Evolutionary conservation across 768 basidiomycete species (phyloP).

Genomic region (Auriscalpium orientale): DNA sequence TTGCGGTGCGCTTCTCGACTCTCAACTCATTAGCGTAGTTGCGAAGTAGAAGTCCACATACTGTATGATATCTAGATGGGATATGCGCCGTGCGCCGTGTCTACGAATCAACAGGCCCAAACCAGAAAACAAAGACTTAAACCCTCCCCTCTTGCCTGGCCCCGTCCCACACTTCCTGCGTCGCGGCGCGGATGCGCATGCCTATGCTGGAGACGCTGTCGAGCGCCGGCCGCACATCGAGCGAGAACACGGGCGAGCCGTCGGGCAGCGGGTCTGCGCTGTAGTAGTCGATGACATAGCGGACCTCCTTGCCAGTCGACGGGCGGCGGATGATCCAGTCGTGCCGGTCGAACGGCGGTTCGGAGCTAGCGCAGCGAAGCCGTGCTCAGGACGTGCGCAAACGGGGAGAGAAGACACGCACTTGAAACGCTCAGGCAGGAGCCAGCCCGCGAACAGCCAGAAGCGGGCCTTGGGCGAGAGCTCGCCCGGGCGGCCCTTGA

Average conservation of each 20-base stretch:
- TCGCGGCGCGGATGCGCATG: constrained; percentile 35
- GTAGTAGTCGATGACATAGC: constrained; percentile 99
- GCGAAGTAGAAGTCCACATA: too few relatives aligned
- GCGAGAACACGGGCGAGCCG: constrained; percentile 89
- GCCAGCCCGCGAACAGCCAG: constrained; percentile 79
- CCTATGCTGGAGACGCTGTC: constrained; percentile 75
- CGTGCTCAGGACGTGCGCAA: not conserved
- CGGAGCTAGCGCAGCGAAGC: constrained; percentile 60
- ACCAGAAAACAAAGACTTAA: not conserved
- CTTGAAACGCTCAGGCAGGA: constrained; percentile 89
- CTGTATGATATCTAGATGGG: too few relatives aligned
- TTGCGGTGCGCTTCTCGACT: too few relatives aligned
- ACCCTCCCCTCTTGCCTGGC: not conserved
- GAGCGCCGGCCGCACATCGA: constrained; percentile 93
- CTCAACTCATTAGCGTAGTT: too few relatives aligned
- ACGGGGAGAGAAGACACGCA: constrained; percentile 27
- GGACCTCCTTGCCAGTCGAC: constrained; percentile 70
- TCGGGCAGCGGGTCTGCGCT: constrained; percentile 84
- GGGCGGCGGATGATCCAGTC: constrained; percentile 93
- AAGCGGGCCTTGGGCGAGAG: constrained; percentile 91
- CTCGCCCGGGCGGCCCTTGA: constrained; percentile 87
- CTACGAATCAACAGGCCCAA: too few relatives aligned
- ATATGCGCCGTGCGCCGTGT: too few relatives aligned
- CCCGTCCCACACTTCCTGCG: constrained; percentile 14
- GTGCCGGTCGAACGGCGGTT: constrained; percentile 90